phyloP scores from a whole-genome alignment of 371 early-diverging fungal species.

The Mucor mucedo region DNA sequence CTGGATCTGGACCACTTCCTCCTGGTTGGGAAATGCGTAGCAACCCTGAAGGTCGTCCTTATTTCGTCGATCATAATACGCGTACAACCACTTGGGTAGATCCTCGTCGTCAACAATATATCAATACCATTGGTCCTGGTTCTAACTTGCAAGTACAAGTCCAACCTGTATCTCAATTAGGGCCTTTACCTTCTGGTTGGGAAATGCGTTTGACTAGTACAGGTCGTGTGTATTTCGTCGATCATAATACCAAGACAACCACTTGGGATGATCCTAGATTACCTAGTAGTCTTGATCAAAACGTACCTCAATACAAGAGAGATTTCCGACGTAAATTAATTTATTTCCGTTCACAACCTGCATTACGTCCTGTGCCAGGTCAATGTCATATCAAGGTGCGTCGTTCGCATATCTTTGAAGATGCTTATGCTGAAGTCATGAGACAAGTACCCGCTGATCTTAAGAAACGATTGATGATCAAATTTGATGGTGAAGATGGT shows the following conservation, averaged over 20 bases:
- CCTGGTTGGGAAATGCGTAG: conserved; percentile 64
- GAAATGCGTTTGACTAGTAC: conserved; percentile 96
- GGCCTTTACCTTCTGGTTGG: conserved; percentile 94
- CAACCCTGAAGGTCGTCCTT: conserved; percentile 90
- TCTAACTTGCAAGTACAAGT: conserved; percentile 65
- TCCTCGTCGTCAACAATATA: conserved; percentile 77
- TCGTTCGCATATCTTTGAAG: conserved; percentile 90
- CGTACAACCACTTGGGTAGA: conserved; percentile 97
- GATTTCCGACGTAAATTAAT: conserved; percentile 96
- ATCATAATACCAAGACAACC: conserved; percentile 93
- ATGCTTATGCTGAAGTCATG: conserved; percentile 93
- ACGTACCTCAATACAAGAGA: conserved; percentile 97
- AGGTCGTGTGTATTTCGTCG: conserved; percentile 92
- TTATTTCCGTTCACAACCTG: conserved; percentile 94
- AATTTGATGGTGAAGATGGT: conserved; percentile 98
- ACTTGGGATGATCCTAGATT: conserved; percentile 97
- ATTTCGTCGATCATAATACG: conserved; percentile 97
- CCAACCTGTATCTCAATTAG: conserved; percentile 78
- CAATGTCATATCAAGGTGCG: conserved; percentile 92
- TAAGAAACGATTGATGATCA: conserved; percentile 95
- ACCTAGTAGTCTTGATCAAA: conserved; percentile 91
- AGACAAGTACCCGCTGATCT: conserved; percentile 83
- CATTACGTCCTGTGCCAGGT: conserved; percentile 89
- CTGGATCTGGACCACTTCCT: conserved; percentile 70
- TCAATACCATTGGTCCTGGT: conserved; percentile 58